These are phyloP conservation scores for Elsinoe australis DNA, from an alignment of 2,329 filamentous ascomycete genomes.

Conservation along the genomic window DNA sequence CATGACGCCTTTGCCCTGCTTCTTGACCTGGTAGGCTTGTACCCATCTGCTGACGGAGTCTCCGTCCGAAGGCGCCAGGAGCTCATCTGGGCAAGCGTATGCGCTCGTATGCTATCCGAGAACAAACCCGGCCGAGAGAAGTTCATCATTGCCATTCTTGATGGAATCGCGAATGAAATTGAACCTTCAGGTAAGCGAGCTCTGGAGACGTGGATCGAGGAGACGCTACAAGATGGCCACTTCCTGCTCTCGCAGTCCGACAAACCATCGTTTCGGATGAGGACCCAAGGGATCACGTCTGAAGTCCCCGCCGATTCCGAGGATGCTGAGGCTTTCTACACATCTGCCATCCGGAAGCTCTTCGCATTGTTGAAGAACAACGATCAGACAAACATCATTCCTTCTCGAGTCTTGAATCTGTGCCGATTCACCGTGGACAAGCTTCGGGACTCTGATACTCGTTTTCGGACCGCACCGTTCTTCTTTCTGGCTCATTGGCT, in stretches of 20 bases:
- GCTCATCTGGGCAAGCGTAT: conserved; percentile 80
- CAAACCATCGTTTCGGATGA: conserved; percentile 60
- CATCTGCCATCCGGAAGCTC: conserved; percentile 67
- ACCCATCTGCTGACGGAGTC: conserved; percentile 74
- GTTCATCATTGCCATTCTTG: conserved; percentile 74
- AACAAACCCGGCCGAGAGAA: conserved; percentile 69
- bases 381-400: conserved; percentile 69
- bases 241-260: conserved; percentile 83
- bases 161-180: conserved; percentile 77
- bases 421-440: conserved; percentile 76
- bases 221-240: conserved; percentile 83
- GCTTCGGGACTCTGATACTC: conserved; percentile 53
- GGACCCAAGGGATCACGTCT: conserved; percentile 64
- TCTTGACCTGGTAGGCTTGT: conserved; percentile 79
- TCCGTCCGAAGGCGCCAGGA: conserved; percentile 49
- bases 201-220: conserved; percentile 91
- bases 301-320: conserved; percentile 66
- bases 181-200: conserved; percentile 85
- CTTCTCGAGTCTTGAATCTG: conserved; percentile 74
- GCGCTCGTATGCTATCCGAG: conserved; percentile 72
- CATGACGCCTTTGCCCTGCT: conserved; percentile 80
- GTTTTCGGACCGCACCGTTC: conserved; percentile 62
- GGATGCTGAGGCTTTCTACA: conserved; percentile 81
- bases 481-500: conserved; percentile 89
- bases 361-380: conserved; percentile 83